Base-by-base conservation (phyloP, 2,329 filamentous ascomycete species). In the Hymenotorrendiella dingleyae region DNA sequence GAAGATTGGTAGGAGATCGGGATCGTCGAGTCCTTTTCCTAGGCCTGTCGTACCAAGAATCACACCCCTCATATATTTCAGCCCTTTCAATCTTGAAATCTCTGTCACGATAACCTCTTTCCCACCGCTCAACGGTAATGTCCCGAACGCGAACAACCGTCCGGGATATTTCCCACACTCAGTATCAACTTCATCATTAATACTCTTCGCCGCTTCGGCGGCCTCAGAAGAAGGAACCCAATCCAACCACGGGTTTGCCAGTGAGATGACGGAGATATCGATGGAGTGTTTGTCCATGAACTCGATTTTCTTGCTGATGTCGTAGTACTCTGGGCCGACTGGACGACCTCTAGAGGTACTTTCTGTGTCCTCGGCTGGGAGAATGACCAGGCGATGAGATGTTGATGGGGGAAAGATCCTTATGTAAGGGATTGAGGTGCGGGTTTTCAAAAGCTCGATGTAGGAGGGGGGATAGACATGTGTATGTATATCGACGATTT, bases 231-330 rank as follows among this genome's bases (percentile, higher is more conserved):
- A 60, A 8, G 70, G 61, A 0, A 95, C 66, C 60, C 94, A 96
- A 64, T 96, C 90, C 2, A 96, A 74, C 90, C 90, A 96, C 0
- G 90, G 90, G 59, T 96, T 96, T 11, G 90, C 90, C 17, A 95
- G 78, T 1, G 86, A 93, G 49, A 96, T 80, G 38, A 95, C 85
- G 1, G 86, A 93, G 50, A 84, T 80, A 63, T 84, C 76, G 61
- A 96, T 95, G 40, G 69, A 69, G 66, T 96, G 90, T 12, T 73
- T 76, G 62, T 88, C 74, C 90, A 96, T 96, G 67, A 96, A 95
- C 36, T 78, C 73, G 11, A 95, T 72, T 60, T 95, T 96, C 54
- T 86, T 74, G 12, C 71, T 67, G 45, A 94, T 81, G 33, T 87
- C 86, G 49, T 82, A 86, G 70, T 91, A 96, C 56, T 90, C 86